Base-by-base conservation (phyloP, 73 alveolate species). In the Symbiodinium pilosum region DNA sequence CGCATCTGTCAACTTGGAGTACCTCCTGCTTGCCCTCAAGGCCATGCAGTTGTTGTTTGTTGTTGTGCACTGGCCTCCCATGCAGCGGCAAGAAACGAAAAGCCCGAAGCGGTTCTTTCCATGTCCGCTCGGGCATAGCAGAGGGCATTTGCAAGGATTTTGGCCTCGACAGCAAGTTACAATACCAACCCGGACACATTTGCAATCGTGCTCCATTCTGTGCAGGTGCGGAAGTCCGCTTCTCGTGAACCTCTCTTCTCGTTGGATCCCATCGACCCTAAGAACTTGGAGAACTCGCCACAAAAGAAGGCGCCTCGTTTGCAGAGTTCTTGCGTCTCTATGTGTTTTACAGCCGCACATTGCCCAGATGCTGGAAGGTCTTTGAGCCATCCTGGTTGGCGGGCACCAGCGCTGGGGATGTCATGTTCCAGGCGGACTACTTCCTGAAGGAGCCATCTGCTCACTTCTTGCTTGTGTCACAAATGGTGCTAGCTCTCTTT, bases 371-470 rank as follows among this genome's bases (percentile, higher is more conserved):
- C 40, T 56, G 30, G 26, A 36, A 83, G 89, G 59, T 39, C 34
- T 83, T 39, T 30, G 98, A 93, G 47, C 98, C 98, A 44, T 47
- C 64, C 36, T 93, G 98, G 98, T 39, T 93, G 98, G 98, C 98
- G 14, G 98, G 98, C 54, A 93, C 98, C 84, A 93, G 98, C 71
- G 98, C 92, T 4, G 98, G 98, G 32, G 92, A 77, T 28, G 98
- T 75, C 83, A 84, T 43, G 98, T 93, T 93, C 98, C 98, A 93
- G 73, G 98, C 98, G 5, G 98, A 93, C 68, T 73, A 77, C 68
- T 93, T 77, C 43, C 34, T 93, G 93, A 93, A 93, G 98, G 98
- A 77, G 89, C 5, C n/a, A n/a, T n/a, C 71, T 52, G 12, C 30
- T 12, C 12, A 12, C 71, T 21, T 52, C 30, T 21, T 16, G 71